These are phyloP conservation scores for Solanum pennellii DNA, from an alignment of 257 asterid genomes.

Conservation along the genomic window DNA sequence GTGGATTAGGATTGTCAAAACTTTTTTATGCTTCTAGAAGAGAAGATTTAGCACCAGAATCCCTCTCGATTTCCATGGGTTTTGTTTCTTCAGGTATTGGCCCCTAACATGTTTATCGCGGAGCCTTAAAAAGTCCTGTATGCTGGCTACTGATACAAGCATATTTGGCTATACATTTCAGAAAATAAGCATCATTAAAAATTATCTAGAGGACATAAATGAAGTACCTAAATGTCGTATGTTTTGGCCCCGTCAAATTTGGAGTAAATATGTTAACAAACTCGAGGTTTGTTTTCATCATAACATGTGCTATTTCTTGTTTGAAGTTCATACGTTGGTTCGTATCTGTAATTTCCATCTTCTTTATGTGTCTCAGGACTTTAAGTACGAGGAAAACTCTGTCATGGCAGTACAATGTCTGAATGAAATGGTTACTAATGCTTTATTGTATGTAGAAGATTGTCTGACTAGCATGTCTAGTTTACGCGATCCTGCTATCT, in stretches of 20 bases:
- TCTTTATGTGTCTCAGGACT: constrained; percentile 41
- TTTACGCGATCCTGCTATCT: constrained; percentile 68
- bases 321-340: neutral
- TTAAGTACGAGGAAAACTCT: constrained; percentile 68
- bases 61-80: constrained; percentile 78
- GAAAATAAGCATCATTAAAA: constrained; percentile 87
- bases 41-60: constrained; percentile 64
- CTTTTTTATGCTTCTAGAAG: constrained; percentile 80
- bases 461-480: constrained; percentile 56
- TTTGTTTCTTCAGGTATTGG: constrained; percentile 76
- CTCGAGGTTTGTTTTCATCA: constrained; percentile 49
- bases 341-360: neutral
- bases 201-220: constrained; percentile 89
- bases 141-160: neutral
- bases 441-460: constrained; percentile 65
- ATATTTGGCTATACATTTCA: constrained; percentile 6
- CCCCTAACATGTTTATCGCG: neutral
- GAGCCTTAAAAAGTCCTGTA: neutral
- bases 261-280: constrained; percentile 84
- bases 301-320: neutral
- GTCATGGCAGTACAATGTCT: constrained; percentile 87
- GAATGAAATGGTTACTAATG: constrained; percentile 93
- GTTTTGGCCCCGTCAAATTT: constrained; percentile 96
- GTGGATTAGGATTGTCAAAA: constrained; percentile 81
- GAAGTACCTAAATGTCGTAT: constrained; percentile 91